Evolutionary conservation across 2,329 filamentous ascomycete species (phyloP).

Genomic region (Aureobasidium pullulans): DNA sequence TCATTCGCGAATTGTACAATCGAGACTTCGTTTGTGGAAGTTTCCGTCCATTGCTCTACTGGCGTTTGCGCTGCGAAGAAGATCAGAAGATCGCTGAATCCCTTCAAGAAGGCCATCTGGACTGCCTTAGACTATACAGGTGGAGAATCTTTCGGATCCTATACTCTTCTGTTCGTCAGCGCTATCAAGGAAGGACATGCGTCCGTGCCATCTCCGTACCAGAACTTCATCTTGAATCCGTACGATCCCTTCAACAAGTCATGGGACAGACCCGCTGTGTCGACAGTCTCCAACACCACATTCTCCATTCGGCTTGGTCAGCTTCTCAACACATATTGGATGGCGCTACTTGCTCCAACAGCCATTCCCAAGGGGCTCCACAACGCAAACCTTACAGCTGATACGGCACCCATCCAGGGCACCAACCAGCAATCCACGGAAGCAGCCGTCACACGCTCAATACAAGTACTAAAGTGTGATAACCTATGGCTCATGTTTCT

Average conservation of each 20-base stretch:
- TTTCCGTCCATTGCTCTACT: too few relatives aligned
- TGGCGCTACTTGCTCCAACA: neutral
- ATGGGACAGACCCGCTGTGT: neutral
- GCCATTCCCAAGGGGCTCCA: neutral
- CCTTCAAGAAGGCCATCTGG: too few relatives aligned
- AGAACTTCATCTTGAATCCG: neutral
- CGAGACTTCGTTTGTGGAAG: too few relatives aligned
- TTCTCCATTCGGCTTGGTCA: neutral
- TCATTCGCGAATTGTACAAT: too few relatives aligned
- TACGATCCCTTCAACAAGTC: neutral
- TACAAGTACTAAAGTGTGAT: neutral
- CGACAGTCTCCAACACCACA: neutral
- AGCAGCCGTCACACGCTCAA: neutral
- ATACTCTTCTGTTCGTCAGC: too few relatives aligned
- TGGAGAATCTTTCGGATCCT: too few relatives aligned
- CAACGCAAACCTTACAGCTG: neutral
- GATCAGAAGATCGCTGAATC: too few relatives aligned
- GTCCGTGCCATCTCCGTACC: too few relatives aligned
- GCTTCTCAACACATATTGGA: neutral
- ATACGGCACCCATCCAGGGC: neutral
- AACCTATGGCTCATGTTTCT: neutral
- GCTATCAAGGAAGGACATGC: too few relatives aligned
- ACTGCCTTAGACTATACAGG: too few relatives aligned
- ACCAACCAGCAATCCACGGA: neutral
- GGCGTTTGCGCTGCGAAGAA: too few relatives aligned